These are phyloP conservation scores for Diospyros kaki DNA, from an alignment of 148 eudicot genomes.

Conservation along the genomic window DNA sequence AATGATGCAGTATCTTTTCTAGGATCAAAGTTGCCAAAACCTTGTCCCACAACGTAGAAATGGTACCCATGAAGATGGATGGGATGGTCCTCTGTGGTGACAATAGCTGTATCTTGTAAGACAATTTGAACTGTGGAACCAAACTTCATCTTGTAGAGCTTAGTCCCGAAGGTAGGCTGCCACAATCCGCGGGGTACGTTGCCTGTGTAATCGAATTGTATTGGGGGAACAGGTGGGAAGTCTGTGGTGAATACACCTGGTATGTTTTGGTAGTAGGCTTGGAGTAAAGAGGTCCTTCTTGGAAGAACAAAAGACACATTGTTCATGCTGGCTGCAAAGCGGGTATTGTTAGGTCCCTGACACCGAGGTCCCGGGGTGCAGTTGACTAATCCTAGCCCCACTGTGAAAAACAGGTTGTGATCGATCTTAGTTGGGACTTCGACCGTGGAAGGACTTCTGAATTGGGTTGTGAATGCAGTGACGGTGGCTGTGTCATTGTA, in stretches of 20 bases:
- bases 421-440: conserved; percentile 60
- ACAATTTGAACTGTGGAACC: conserved; percentile 73
- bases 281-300: conserved; percentile 52
- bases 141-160: conserved; percentile 68
- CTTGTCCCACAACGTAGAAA: conserved; percentile 76
- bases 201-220: conserved; percentile 82
- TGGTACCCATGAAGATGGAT: conserved; percentile 92
- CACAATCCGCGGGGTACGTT: conserved; percentile 71
- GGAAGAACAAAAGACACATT: conserved; percentile 72
- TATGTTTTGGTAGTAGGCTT: conserved; percentile 58
- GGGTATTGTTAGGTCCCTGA: conserved; percentile 75
- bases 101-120: conserved; percentile 69
- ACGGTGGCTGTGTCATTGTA: conserved; percentile 75
- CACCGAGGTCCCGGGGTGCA: conserved; percentile 62
- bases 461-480: conserved; percentile 47
- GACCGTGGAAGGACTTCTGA: conserved; percentile 45
- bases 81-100: conserved; percentile 81
- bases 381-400: conserved; percentile 70
- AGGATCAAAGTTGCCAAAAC: conserved; percentile 81
- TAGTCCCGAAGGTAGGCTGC: conserved; percentile 70
- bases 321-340: conserved; percentile 85
- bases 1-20: conserved; percentile 49
- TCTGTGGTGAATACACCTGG: conserved; percentile 78
- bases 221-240: conserved; percentile 71
- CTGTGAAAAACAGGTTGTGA: conserved; percentile 60